phyloP scores from a whole-genome alignment of 345 rosid species.

The Alliaria petiolata region DNA sequence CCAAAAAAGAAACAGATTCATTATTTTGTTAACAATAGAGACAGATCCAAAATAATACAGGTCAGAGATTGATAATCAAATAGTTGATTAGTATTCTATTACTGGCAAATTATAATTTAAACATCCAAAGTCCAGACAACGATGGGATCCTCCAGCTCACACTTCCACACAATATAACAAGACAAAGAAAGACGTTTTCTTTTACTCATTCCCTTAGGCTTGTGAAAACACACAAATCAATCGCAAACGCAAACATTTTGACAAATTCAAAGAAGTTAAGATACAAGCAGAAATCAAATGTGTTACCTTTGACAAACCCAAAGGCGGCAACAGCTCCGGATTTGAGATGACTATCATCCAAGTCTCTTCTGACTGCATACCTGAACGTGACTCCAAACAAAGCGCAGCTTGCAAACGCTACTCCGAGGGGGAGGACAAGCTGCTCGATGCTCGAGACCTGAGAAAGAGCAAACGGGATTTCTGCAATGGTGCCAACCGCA shows the following conservation, averaged over 20 bases:
- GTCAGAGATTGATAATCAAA: conserved; percentile 22
- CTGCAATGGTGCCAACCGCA: conserved; percentile 65
- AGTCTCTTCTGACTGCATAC: conserved; percentile 69
- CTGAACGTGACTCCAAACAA: conserved; percentile 85
- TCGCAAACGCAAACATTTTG: neutral
- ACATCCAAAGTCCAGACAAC: conserved; percentile 10
- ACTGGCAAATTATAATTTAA: conserved; percentile 11
- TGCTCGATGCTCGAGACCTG: conserved; percentile 47
- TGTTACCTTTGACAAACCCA: conserved; percentile 69
- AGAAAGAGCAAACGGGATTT: conserved; percentile 53
- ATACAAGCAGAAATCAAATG: neutral
- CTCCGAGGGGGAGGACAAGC: conserved; percentile 56
- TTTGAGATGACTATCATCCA: conserved; percentile 67
- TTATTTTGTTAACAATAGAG: neutral
- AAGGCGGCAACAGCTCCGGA: conserved; percentile 81
- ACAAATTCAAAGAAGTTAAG: neutral
- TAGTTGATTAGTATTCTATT: conserved; percentile 11
- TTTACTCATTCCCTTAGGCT: neutral
- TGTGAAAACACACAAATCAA: neutral
- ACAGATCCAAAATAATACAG: conserved; percentile 24
- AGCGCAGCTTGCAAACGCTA: conserved; percentile 75
- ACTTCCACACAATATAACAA: conserved; percentile 21
- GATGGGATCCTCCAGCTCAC: conserved; percentile 23
- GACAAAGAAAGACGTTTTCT: conserved; percentile 2
- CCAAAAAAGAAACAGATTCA: neutral